A percentile compares a stretch with the other conserved stretches of the same genome.
Evolutionary conservation across 805 yeast genomes (phyloP).

Genomic region (Kuraishia borneana): DNA sequence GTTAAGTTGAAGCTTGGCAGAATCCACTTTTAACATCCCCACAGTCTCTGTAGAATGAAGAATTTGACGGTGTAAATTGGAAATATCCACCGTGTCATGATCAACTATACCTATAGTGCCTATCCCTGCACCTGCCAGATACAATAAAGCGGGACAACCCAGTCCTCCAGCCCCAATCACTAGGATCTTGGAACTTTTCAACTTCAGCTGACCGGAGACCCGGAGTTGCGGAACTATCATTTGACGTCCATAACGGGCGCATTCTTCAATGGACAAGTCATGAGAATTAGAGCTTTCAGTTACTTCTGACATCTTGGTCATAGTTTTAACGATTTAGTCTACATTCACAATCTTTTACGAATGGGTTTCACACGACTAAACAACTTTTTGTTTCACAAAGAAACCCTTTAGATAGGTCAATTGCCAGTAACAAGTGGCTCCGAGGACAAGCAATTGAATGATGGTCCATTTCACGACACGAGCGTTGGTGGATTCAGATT

Average conservation of each 20-base stretch:
- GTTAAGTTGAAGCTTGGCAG: constrained; percentile 50
- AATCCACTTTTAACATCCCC: constrained; percentile 65
- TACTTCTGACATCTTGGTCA: too few relatives aligned
- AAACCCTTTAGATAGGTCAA: constrained; percentile 62
- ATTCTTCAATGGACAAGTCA: constrained; percentile 69
- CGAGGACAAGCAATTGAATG: constrained; percentile 51
- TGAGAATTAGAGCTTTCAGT: too few relatives aligned
- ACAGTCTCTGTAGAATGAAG: constrained; percentile 58
- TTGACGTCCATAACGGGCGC: constrained; percentile 82
- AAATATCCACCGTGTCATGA: constrained; percentile 70
- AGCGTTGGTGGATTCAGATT: constrained; percentile 57
- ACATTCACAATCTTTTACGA: neutral
- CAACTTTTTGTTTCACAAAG: constrained; percentile 71
- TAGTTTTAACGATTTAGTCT: neutral
- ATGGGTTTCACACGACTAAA: constrained; percentile 17
- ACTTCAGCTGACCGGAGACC: constrained; percentile 38
- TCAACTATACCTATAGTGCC: constrained; percentile 83
- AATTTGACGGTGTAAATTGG: constrained; percentile 86
- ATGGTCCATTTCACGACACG: constrained; percentile 68
- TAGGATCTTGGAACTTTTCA: constrained; percentile 49
- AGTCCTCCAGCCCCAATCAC: constrained; percentile 96
- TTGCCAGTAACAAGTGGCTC: constrained; percentile 65
- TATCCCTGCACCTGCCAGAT: constrained; percentile 80
- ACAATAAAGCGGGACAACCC: constrained; percentile 84
- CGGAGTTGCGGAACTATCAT: constrained; percentile 85